Conservation (phyloP, 2,329 filamentous ascomycete genomes). For the Hymenoscyphus fructigenus region DNA sequence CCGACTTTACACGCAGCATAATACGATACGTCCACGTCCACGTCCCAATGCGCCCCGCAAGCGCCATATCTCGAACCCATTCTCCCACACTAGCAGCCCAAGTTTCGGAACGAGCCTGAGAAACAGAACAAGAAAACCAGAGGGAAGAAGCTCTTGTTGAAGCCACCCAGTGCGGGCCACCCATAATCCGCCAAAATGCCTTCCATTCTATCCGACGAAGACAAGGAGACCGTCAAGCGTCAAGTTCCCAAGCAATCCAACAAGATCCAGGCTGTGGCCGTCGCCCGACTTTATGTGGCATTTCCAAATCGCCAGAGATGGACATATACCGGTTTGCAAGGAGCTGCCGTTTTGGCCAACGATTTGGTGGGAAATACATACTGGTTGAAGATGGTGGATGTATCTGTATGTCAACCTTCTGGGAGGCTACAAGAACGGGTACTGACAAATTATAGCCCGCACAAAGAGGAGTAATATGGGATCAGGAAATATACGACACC, state of each 20-base stretch:
- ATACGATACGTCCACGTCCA: conserved; percentile 13
- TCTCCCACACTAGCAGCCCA: conserved; percentile 30
- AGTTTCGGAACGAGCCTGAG: conserved; percentile 22
- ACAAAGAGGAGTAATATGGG: conserved; percentile 86
- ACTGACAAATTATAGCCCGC: conserved; percentile 54
- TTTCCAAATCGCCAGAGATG: conserved; percentile 84
- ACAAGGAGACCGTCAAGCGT: conserved; percentile 95
- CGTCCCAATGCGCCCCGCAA: conserved; percentile 29
- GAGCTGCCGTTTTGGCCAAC: conserved; percentile 86
- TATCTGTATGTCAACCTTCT: conserved; percentile 66
- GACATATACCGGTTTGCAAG: conserved; percentile 92
- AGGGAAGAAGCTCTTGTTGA: conserved; percentile 11
- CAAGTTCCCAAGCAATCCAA: conserved; percentile 90
- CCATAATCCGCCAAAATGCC: conserved; percentile 28
- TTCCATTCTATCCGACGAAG: conserved; percentile 75
- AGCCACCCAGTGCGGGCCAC: conserved; percentile 10
- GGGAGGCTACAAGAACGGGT: not conserved
- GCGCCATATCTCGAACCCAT: conserved; percentile 28
- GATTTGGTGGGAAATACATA: conserved; percentile 94
- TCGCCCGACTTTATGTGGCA: conserved; percentile 90
- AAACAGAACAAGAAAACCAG: conserved; percentile 22
- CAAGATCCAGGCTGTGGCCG: conserved; percentile 95
- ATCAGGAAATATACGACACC: conserved; percentile 95
- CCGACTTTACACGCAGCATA: not conserved
- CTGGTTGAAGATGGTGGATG: conserved; percentile 96